These are phyloP conservation scores for Saposhnikovia divaricata DNA, from an alignment of 129 eudicot genomes.

Conservation along the genomic window DNA sequence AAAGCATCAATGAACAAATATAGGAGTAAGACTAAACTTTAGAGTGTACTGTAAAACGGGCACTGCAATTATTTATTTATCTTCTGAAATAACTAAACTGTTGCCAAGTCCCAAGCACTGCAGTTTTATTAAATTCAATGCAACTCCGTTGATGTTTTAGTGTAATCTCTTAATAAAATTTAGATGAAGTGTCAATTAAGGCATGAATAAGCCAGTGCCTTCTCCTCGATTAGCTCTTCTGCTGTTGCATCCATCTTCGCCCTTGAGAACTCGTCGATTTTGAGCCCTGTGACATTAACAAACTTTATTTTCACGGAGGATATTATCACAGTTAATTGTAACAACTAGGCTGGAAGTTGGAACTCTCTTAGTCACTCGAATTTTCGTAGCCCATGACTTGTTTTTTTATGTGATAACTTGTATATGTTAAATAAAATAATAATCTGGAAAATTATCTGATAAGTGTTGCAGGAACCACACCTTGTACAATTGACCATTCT, in stretches of 20 bases:
- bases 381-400: neutral
- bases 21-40: neutral
- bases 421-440: too few species aligned
- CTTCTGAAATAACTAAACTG: neutral
- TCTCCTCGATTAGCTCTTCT: constrained; percentile 69
- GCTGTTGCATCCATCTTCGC: constrained; percentile 61
- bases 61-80: neutral
- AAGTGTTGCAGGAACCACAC: constrained; percentile 20
- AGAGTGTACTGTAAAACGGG: neutral
- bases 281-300: constrained; percentile 37
- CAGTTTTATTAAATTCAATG: neutral
- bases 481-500: constrained; percentile 84
- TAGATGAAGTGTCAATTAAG: constrained; percentile 26
- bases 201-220: constrained; percentile 61
- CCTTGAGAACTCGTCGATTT: constrained; percentile 66
- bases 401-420: too few species aligned
- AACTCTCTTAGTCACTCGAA: neutral
- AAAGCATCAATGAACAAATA: neutral
- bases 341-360: neutral
- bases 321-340: neutral
- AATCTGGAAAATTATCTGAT: too few species aligned
- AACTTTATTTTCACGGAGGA: too few species aligned
- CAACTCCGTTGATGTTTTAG: neutral
- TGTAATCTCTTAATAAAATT: neutral
- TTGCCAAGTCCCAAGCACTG: neutral